These are phyloP conservation scores for Cerioporus squamosus DNA, from an alignment of 1,284 basidiomycete species.

Conservation along the genomic window DNA sequence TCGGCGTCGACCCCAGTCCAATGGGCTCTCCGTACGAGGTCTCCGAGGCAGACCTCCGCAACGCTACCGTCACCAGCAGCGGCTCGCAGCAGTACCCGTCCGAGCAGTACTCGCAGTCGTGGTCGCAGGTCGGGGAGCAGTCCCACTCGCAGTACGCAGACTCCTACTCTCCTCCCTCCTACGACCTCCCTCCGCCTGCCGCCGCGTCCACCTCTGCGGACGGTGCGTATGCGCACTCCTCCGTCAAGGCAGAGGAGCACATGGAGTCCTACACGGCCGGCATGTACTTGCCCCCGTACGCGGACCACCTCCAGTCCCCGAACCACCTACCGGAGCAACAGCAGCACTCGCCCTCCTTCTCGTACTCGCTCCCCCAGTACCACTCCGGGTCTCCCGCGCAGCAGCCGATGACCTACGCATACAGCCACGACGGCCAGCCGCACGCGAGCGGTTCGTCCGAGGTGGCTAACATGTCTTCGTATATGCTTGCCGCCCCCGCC, in stretches of 20 bases:
- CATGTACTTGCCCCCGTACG: constrained; percentile 15
- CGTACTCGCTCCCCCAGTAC: constrained; percentile 15
- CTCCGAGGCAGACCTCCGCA: constrained; percentile 15
- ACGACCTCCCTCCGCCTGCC: constrained; percentile 11
- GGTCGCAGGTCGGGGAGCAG: constrained; percentile 17
- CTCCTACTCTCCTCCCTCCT: constrained; percentile 16
- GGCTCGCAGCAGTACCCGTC: constrained; percentile 14
- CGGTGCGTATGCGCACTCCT: constrained; percentile 3
- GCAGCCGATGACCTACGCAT: constrained; percentile 17
- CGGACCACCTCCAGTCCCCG: constrained; percentile 13
- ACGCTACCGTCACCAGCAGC: constrained; percentile 3
- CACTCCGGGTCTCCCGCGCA: constrained; percentile 6
- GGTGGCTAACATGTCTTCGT: constrained; percentile 19
- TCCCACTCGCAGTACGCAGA: constrained; percentile 17
- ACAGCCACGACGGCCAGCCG: constrained; percentile 11
- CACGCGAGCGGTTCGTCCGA: constrained; percentile 11
- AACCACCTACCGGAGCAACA: constrained; percentile 6
- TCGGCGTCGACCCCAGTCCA: constrained; percentile 17
- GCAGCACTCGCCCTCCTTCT: constrained; percentile 1
- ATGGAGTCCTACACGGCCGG: constrained; percentile 12
- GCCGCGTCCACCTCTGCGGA: constrained; percentile 9
- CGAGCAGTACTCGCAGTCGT: constrained; percentile 17
- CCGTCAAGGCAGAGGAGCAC: constrained; percentile 12
- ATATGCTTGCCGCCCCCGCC: constrained; percentile 18
- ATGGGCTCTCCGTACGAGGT: constrained; percentile 22